Conservation (phyloP, 208 protist species). For the Leishmania turanica region DNA sequence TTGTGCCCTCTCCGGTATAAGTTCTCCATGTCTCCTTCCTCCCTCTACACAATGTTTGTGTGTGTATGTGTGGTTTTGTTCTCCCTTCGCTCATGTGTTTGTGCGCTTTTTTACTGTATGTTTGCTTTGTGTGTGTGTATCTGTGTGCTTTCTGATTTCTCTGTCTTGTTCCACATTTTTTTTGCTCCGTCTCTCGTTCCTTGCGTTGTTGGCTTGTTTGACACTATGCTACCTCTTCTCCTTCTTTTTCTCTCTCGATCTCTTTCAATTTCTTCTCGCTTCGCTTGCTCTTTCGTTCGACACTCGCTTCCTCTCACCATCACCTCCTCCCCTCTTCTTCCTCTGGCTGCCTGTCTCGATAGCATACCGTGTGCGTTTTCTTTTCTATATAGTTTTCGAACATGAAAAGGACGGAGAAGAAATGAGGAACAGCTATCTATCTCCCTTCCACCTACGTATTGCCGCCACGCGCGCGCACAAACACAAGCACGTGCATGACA, state of each 20-base stretch:
- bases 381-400: background rate
- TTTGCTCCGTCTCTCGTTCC: background rate
- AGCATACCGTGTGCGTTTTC: background rate
- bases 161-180: background rate
- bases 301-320: background rate
- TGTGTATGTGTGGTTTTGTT: background rate
- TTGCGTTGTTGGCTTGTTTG: background rate
- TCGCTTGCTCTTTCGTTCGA: background rate
- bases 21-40: background rate
- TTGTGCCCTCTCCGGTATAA: background rate
- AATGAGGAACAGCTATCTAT: background rate
- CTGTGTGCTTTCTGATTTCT: background rate
- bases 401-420: background rate
- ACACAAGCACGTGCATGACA: background rate
- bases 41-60: background rate
- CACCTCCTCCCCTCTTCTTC: background rate
- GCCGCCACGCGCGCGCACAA: background rate
- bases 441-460: slow-evolving; percentile 4
- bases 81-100: background rate
- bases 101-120: background rate
- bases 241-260: background rate
- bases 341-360: background rate
- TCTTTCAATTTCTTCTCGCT: background rate
- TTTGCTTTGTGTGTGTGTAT: background rate
- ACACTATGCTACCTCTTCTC: background rate